Base-by-base conservation (phyloP, 345 rosid genomes). In the Gossypium raimondii region DNA sequence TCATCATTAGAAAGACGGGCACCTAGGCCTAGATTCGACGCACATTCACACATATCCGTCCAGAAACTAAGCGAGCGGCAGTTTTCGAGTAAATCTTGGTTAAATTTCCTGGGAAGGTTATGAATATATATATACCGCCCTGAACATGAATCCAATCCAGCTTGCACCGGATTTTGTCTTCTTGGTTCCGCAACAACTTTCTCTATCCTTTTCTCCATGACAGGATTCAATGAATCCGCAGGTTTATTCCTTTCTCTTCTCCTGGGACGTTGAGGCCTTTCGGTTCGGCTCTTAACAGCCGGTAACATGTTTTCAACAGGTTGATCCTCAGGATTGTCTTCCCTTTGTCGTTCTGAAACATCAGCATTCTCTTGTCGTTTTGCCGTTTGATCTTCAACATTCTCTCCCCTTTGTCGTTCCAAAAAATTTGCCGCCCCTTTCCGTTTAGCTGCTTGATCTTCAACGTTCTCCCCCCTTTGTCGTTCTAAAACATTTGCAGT, bases 1-100 rank as follows among this genome's bases (percentile, higher is more conserved):
- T 81, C 89, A 22, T 79, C 20, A 47, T 82, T 82, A 11, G 80
- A 77, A 5, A 90, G 47, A 16, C n/a, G 70, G 0, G 88, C 91
- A 4, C 97, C 97, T 20, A 92, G 81, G 4, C 94, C 97, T 0
- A 77, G 75, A 74, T 90, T 90, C 0, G 93, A 81, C 9, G 86
- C 65, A 41, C 74, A 75, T 11, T 79, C 83, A 57, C 98, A 92
- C 93, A 89, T 89, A 57, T 88, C 82, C 0, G 80, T 75, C 97
- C 97, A 89, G 16, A 77, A 60, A 44, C 86, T 88, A 1, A 92
- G 75, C 13, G 86, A 79, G 82, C 77, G 72, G 11, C 98, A 94
- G 12, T 87, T 83, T 83, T 78, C 84, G n/a, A 92, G 78, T 74
- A 90, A 76, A 71, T 90, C 97, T 11, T 81, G 87, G 72, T 92